Conservation (phyloP, 2,329 filamentous ascomycete genomes). For the Colletotrichum godetiae region DNA sequence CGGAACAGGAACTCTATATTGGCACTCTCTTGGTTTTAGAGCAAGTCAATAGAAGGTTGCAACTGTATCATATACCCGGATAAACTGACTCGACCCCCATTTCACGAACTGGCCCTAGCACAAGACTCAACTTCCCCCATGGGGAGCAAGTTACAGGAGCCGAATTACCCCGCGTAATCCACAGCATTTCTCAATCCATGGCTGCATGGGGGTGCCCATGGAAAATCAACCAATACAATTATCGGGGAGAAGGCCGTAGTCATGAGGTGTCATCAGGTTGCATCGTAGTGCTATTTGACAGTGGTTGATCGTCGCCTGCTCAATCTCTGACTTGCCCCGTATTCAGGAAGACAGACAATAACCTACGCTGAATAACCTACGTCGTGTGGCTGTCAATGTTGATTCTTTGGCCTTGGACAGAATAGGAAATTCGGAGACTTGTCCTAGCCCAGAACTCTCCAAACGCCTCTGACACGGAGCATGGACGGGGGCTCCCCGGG, state of each 20-base stretch:
- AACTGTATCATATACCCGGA: constrained; percentile 24
- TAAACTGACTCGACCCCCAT: constrained; percentile 1
- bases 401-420: background rate
- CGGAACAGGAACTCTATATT: background rate
- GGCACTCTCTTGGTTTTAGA: background rate
- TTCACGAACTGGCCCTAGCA: background rate
- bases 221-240: background rate
- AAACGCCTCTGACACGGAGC: background rate
- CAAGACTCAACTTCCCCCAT: background rate
- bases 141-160: constrained; percentile 10
- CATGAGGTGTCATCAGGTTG: background rate
- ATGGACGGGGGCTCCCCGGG: constrained; percentile 2
- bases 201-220: background rate
- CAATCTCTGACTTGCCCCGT: background rate
- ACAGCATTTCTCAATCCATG: constrained; percentile 12
- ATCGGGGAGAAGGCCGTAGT: constrained; percentile 21
- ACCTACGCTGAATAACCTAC: too few species aligned
- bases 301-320: background rate
- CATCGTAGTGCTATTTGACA: background rate
- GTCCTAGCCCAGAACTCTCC: constrained; percentile 5
- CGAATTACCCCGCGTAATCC: constrained; percentile 34
- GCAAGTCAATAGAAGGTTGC: background rate
- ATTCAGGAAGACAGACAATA: background rate
- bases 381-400: background rate
- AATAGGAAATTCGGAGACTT: constrained; percentile 27